A percentile compares a stretch with the other conserved stretches of the same genome.
phyloP scores from a whole-genome alignment of 352 stramenopile species.

The Pelagophyceae sp. region DNA sequence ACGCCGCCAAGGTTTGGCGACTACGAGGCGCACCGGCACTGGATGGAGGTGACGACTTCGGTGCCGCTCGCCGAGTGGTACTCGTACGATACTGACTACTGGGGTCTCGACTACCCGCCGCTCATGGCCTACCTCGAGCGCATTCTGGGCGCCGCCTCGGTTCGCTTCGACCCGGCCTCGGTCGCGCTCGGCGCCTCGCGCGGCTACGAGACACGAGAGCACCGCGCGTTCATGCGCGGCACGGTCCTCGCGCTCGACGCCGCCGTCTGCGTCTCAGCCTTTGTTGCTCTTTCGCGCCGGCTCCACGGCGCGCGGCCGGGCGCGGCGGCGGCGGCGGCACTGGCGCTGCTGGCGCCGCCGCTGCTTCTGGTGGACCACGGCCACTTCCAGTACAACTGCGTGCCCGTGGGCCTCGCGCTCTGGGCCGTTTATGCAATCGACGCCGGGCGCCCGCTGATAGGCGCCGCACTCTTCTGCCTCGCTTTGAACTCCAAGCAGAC shows the following conservation, averaged over 20 bases:
- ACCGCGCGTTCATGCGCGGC: constrained; percentile 69
- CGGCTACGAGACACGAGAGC: constrained; percentile 52
- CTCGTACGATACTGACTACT: constrained; percentile 90
- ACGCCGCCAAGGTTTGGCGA: constrained; percentile 77
- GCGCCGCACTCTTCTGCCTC: constrained; percentile 62
- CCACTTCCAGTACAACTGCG: constrained; percentile 99
- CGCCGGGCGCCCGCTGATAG: not conserved
- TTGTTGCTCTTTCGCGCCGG: constrained; percentile 33
- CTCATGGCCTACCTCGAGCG: constrained; percentile 76
- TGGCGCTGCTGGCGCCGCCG: constrained; percentile 68
- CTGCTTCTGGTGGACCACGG: constrained; percentile 92
- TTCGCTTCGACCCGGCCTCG: constrained; percentile 65
- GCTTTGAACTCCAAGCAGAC: constrained; percentile 99
- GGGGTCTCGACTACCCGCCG: constrained; percentile 95
- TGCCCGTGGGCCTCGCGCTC: constrained; percentile 79
- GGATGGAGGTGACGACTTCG: constrained; percentile 94
- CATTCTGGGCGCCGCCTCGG: constrained; percentile 57
- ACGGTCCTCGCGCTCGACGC: constrained; percentile 84
- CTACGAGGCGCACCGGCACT: constrained; percentile 96
- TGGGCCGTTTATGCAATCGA: constrained; percentile 42
- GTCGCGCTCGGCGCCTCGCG: constrained; percentile 63
- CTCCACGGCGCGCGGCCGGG: not conserved
- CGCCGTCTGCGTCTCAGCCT: constrained; percentile 67
- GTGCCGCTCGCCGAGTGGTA: constrained; percentile 89
- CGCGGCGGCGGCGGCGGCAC: constrained; percentile 44